Evolutionary conservation across 768 basidiomycete genomes (phyloP).

Genomic region (Tylopilus balloui): DNA sequence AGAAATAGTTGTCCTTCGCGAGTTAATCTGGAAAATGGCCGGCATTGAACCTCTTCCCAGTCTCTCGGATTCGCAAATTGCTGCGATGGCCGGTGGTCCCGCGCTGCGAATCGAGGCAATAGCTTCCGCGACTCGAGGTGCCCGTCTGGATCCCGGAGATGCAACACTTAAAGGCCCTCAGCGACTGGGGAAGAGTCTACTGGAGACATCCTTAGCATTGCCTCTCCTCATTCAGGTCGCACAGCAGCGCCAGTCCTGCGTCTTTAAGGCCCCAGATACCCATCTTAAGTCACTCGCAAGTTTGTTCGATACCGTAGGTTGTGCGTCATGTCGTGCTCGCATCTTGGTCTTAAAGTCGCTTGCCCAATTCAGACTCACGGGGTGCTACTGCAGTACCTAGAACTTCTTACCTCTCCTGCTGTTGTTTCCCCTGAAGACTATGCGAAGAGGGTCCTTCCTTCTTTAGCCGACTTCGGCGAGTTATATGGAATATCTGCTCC

Average conservation of each 20-base stretch:
- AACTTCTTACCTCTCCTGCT: slow-evolving; percentile 72
- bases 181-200: slow-evolving; percentile 57
- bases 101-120: slow-evolving; percentile 83
- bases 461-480: slow-evolving; percentile 66
- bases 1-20: slow-evolving; percentile 88
- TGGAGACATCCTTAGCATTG: slow-evolving; percentile 73
- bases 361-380: slow-evolving; percentile 69
- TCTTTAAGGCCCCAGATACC: slow-evolving; percentile 67
- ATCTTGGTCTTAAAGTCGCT: slow-evolving; percentile 20
- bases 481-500: slow-evolving; percentile 78
- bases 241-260: slow-evolving; percentile 83
- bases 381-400: slow-evolving; percentile 87
- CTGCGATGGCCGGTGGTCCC: slow-evolving; percentile 89
- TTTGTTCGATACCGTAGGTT: slow-evolving; percentile 82
- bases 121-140: slow-evolving; percentile 73
- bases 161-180: slow-evolving; percentile 60
- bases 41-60: slow-evolving; percentile 89
- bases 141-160: slow-evolving; percentile 64
- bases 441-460: slow-evolving; percentile 66
- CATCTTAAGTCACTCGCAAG: slow-evolving; percentile 84
- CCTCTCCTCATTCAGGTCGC: slow-evolving; percentile 90
- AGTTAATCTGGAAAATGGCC: slow-evolving; percentile 93
- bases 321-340: slow-evolving; percentile 11
- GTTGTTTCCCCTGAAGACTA: slow-evolving; percentile 71
- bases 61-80: slow-evolving; percentile 82